Evolutionary conservation across 257 asterid genomes (phyloP).

Genomic region (Solanum chilense): DNA sequence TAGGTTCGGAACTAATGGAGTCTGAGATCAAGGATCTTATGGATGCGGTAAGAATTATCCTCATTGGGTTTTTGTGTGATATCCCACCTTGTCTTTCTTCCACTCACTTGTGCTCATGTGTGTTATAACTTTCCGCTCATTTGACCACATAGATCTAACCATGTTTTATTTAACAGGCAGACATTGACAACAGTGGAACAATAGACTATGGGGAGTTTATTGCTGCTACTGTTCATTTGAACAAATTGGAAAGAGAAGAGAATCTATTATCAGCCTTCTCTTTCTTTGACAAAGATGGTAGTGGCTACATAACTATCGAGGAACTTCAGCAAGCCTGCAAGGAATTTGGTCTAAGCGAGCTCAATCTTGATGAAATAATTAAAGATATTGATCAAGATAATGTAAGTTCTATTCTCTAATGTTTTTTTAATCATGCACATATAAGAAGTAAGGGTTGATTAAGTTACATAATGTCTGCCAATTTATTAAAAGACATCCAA

Average conservation of each 20-base stretch:
- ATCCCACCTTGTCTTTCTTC: background rate
- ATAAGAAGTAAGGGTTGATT: background rate
- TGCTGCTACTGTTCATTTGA: slow-evolving; percentile 92
- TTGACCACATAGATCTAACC: background rate
- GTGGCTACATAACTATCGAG: slow-evolving; percentile 90
- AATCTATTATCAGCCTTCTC: slow-evolving; percentile 77
- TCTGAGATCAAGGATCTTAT: slow-evolving; percentile 88
- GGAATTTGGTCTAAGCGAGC: slow-evolving; percentile 77
- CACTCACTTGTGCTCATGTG: background rate
- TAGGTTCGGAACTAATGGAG: slow-evolving; percentile 91
- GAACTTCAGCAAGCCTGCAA: slow-evolving; percentile 96
- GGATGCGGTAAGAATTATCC: slow-evolving; percentile 52
- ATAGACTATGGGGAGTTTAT: slow-evolving; percentile 96
- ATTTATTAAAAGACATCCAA: background rate
- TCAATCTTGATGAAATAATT: slow-evolving; percentile 82
- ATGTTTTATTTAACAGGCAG: slow-evolving; percentile 47
- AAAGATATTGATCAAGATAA: slow-evolving; percentile 85
- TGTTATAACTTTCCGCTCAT: background rate
- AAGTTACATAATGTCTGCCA: background rate
- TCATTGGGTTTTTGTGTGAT: background rate
- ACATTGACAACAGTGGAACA: slow-evolving; percentile 84
- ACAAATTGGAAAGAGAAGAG: slow-evolving; percentile 92
- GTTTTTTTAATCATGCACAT: background rate
- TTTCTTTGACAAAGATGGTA: slow-evolving; percentile 83
- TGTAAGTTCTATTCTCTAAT: slow-evolving; percentile 26